Percentiles rank a stretch among this genome's conserved stretches.
Evolutionary conservation across 1,139 yeast genomes (phyloP).

Genomic region (Yamadazyma kanchanaburiensis): DNA sequence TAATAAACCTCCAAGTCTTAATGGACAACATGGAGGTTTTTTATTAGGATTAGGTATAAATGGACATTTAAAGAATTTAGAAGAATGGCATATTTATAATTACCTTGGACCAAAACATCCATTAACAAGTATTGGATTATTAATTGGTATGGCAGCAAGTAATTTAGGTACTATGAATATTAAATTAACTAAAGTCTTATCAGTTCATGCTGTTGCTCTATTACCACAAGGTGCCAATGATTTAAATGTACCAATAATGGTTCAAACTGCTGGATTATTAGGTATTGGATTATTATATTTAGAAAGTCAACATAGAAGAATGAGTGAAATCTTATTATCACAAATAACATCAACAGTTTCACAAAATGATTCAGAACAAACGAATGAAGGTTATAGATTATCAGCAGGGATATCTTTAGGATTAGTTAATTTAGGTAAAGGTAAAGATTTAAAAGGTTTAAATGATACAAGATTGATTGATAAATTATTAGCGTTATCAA

Average conservation of each 20-base stretch:
- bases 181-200: constrained; percentile 82
- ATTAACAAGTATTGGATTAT: constrained; percentile 78
- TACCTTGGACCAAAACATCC: constrained; percentile 89
- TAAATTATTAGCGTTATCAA: constrained; percentile 56
- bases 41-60: constrained; percentile 88
- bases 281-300: constrained; percentile 86
- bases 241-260: constrained; percentile 75
- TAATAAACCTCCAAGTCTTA: constrained; percentile 69
- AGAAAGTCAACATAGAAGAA: constrained; percentile 77
- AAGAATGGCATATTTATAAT: constrained; percentile 96
- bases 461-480: constrained; percentile 74
- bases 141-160: constrained; percentile 93
- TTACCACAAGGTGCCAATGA: constrained; percentile 91
- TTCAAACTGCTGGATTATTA: constrained; percentile 88
- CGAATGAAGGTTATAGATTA: constrained; percentile 80
- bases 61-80: constrained; percentile 79
- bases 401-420: constrained; percentile 92
- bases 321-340: constrained; percentile 76
- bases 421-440: constrained; percentile 78
- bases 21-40: constrained; percentile 92
- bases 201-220: constrained; percentile 90
- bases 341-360: constrained; percentile 58
- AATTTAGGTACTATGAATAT: constrained; percentile 79
- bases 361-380: constrained; percentile 54
- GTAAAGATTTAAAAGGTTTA: constrained; percentile 58